Evolutionary conservation across 768 basidiomycete genomes (phyloP), one percentile per base, ranked within the genome.

Genomic region (Leccinum disarticulatum): DNA sequence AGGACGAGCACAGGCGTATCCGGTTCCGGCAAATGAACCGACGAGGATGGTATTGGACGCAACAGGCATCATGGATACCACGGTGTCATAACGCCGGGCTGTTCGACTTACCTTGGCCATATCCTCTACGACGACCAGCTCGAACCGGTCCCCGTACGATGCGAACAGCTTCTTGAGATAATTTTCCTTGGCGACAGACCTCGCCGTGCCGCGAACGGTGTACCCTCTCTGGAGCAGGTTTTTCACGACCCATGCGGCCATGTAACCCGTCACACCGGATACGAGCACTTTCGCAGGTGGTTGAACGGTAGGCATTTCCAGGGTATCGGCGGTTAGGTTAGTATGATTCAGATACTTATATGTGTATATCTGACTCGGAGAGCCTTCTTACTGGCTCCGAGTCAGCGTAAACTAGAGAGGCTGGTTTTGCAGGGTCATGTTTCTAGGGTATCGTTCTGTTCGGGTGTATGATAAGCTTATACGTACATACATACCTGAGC

Each of bases 51-150:
- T 10, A 43, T 43, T 43, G 41, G 41, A 41, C 41, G n/a, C 10
- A 43, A 10, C n/a, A 10, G 9, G 15, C n/a, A 43, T 43, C n/a
- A 43, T 11, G 41, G n/a, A 41, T 9, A 17, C n/a, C 38, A 4
- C 4, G n/a, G 10, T 43, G 8, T 10, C n/a, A 43, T n/a, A n/a
- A 43, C 2, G 7, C n/a, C 41, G 10, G n/a, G 17, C n/a, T 43
- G 4, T n/a, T 43, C n/a, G 15, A 31, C 76, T 53, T 49, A 83
- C 83, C 74, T 78, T 68, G 7, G 77, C 77, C 61, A 93, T 88
- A 66, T 95, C 91, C 50, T 83, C 79, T 0, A 93, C 89, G 22
- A 91, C 73, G 17, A 82, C 82, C 47, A 86, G 70, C 62, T 88
- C 85, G 63, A 91, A 83, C 51, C 77, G 81, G 61, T 83, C 81